These are phyloP conservation scores for Viola odorata DNA, from an alignment of 345 rosid genomes.

Conservation along the genomic window DNA sequence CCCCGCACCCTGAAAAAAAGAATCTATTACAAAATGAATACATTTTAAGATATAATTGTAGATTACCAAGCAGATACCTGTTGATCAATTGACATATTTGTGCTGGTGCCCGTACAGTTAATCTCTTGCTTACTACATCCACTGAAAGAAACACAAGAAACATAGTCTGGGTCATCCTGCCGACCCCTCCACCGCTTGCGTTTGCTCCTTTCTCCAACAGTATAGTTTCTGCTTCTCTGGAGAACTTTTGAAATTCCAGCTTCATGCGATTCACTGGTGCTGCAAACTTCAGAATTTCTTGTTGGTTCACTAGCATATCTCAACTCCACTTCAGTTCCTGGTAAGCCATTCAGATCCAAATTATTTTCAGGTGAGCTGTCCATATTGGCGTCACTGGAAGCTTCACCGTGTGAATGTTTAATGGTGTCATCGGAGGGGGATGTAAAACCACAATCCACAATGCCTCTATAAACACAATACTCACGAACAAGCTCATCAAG, in stretches of 20 bases:
- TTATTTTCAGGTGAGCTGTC: constrained; percentile 39
- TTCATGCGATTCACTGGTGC: constrained; percentile 70
- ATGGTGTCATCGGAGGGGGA: constrained; percentile 34
- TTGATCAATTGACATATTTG: constrained; percentile 24
- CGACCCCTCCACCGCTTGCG: constrained; percentile 95
- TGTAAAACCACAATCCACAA: constrained; percentile 46
- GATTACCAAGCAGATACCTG: constrained; percentile 31
- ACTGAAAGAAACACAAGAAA: constrained; percentile 35
- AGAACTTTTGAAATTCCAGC: constrained; percentile 37
- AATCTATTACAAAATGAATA: constrained; percentile 8
- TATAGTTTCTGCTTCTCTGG: constrained; percentile 43
- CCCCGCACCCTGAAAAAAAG: constrained; percentile 6
- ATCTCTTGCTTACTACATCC: constrained; percentile 38
- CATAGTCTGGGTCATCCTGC: constrained; percentile 45
- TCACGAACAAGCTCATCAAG: constrained; percentile 84
- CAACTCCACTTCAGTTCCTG: constrained; percentile 48
- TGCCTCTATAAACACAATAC: constrained; percentile 91
- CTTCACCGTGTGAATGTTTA: constrained; percentile 58
- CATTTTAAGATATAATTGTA: constrained; percentile 2
- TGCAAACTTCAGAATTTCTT: constrained; percentile 57
- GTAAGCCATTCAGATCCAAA: constrained; percentile 38
- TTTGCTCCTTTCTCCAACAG: constrained; percentile 62
- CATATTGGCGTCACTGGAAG: constrained; percentile 32
- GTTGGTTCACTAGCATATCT: constrained; percentile 49
- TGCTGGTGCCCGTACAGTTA: constrained; percentile 18